These are phyloP conservation scores for Amaranthus tricolor DNA, from an alignment of 179 eudicot species.

Conservation along the genomic window DNA sequence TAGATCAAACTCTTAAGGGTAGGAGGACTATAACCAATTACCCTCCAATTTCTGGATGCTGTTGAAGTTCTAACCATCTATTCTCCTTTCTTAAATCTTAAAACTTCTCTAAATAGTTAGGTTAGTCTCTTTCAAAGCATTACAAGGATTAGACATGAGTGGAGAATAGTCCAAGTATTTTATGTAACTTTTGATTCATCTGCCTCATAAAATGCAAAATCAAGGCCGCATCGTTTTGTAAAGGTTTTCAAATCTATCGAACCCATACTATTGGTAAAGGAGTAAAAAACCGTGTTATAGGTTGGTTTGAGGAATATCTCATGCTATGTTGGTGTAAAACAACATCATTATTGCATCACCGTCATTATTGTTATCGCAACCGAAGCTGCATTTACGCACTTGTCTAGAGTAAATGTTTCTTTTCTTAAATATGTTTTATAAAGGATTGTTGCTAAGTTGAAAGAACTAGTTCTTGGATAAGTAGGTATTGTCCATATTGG, in stretches of 20 bases:
- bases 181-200: not conserved
- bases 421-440: not conserved
- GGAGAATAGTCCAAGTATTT: not conserved
- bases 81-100: too few species aligned
- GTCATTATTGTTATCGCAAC: too few species aligned
- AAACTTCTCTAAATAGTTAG: too few species aligned
- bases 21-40: not conserved
- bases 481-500: constrained; percentile 2
- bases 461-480: not conserved
- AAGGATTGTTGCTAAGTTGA: not conserved
- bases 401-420: not conserved
- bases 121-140: not conserved
- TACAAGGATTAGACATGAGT: not conserved
- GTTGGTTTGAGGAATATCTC: too few species aligned
- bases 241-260: too few species aligned
- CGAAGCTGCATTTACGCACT: too few species aligned
- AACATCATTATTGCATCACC: too few species aligned
- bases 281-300: too few species aligned
- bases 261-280: too few species aligned
- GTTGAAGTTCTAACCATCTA: not conserved
- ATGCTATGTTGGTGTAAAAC: too few species aligned
- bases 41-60: not conserved
- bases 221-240: too few species aligned
- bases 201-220: not conserved
- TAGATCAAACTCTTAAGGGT: not conserved